Evolutionary conservation across 306 rosid genomes (phyloP).

Genomic region (Rosa chinensis): DNA sequence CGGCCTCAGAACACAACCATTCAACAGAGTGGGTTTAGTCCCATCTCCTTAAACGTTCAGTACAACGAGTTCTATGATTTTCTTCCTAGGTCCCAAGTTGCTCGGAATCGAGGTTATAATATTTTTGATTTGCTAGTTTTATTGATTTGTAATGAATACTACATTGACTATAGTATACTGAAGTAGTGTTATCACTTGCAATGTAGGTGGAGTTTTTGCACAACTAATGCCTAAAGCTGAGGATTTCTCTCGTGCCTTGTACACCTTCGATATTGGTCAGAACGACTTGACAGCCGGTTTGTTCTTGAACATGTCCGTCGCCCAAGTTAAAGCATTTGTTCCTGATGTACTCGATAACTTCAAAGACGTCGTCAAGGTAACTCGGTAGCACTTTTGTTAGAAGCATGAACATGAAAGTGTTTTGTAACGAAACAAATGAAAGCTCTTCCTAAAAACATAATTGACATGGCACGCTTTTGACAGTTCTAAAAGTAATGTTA

Average conservation of each 20-base stretch:
- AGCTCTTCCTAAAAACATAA: background rate
- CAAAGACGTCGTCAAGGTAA: conserved; percentile 45
- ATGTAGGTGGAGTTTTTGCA: conserved; percentile 37
- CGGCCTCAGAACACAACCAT: conserved; percentile 61
- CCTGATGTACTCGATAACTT: conserved; percentile 57
- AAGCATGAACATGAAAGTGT: background rate
- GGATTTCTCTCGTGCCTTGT: conserved; percentile 32
- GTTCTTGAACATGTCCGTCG: conserved; percentile 41
- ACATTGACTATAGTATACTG: background rate
- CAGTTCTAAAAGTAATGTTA: background rate
- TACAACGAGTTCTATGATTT: conserved; percentile 56
- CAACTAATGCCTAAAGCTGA: conserved; percentile 36
- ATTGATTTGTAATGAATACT: background rate
- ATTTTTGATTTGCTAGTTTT: background rate
- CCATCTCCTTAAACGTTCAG: conserved; percentile 65
- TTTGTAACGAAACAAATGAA: too few species aligned
- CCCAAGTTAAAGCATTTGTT: conserved; percentile 37
- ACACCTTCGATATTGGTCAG: conserved; percentile 53
- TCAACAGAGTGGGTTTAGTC: conserved; percentile 70
- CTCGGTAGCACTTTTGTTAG: background rate
- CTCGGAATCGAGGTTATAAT: conserved; percentile 39
- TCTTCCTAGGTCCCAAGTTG: conserved; percentile 40
- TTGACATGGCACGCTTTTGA: background rate
- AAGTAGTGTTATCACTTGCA: background rate
- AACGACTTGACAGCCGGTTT: conserved; percentile 52